Evolutionary conservation across 805 yeast species (phyloP).

Genomic region (Metschnikowia drakensbergensis): DNA sequence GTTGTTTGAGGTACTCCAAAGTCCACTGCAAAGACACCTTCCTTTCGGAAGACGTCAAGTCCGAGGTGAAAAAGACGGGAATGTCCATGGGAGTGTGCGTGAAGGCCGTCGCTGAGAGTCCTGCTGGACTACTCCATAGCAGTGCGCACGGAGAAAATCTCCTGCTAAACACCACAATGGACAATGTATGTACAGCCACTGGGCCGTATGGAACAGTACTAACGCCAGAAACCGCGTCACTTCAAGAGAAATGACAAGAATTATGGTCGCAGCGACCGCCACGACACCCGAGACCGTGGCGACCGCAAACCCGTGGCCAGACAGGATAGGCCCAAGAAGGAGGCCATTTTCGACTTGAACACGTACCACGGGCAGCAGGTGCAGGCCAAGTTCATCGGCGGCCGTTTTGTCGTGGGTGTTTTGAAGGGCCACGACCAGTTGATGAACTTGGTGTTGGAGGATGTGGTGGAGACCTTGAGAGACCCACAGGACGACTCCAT

Average conservation of each 20-base stretch:
- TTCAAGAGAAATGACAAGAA: slow-evolving; percentile 10
- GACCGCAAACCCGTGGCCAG: slow-evolving; percentile 11
- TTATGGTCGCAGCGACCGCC: slow-evolving; percentile 5
- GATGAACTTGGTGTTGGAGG: slow-evolving; percentile 74
- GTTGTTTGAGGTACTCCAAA: slow-evolving; percentile 45
- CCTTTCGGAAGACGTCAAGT: slow-evolving; percentile 65
- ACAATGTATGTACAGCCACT: slow-evolving; percentile 15
- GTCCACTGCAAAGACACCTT: slow-evolving; percentile 63
- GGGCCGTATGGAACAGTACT: background rate
- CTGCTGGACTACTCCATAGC: no score
- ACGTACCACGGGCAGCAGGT: slow-evolving; percentile 71
- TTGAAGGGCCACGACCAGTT: slow-evolving; percentile 82
- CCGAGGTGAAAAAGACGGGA: slow-evolving; percentile 57
- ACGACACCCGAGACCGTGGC: slow-evolving; percentile 10
- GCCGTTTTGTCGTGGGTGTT: slow-evolving; percentile 75
- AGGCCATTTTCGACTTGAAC: slow-evolving; percentile 78
- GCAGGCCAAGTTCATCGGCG: slow-evolving; percentile 79
- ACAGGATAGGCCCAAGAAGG: slow-evolving; percentile 78
- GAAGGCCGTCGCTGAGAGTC: background rate
- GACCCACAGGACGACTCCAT: slow-evolving; percentile 62
- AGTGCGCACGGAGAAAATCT: slow-evolving; percentile 2
- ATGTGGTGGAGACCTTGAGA: slow-evolving; percentile 62
- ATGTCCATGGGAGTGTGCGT: slow-evolving; percentile 35
- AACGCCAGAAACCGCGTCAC: slow-evolving; percentile 14
- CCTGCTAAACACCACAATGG: slow-evolving; percentile 10